Percentiles rank a stretch among this genome's conserved stretches.
Conservation (phyloP, 2,329 filamentous ascomycete species). For the Xylaria hypoxylon region DNA sequence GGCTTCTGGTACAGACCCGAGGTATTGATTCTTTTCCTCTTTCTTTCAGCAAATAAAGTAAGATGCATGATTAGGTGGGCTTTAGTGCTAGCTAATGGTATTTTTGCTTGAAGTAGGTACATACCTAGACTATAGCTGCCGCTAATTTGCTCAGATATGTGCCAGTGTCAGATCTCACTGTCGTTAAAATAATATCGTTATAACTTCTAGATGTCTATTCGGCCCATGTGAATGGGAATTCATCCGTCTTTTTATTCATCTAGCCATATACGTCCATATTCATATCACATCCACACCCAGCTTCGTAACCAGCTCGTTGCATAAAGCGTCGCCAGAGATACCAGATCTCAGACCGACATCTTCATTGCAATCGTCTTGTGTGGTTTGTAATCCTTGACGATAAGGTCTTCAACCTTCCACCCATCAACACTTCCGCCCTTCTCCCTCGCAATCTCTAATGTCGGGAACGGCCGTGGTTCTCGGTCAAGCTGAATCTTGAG, state of each 20-base stretch:
- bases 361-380: constrained; percentile 97
- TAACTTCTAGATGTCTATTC: not conserved
- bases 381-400: constrained; percentile 87
- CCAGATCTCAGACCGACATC: constrained; percentile 80
- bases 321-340: not conserved
- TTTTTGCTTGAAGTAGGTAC: not conserved
- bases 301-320: not conserved
- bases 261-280: constrained; percentile 9
- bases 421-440: constrained; percentile 84
- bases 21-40: too few relatives aligned
- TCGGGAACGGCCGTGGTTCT: constrained; percentile 84
- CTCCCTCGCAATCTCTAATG: constrained; percentile 76
- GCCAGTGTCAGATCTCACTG: not conserved
- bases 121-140: not conserved
- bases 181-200: not conserved
- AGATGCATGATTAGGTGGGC: not conserved
- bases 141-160: not conserved
- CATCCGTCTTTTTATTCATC: not conserved
- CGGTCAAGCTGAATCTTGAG: constrained; percentile 82
- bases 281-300: not conserved
- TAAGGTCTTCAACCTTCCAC: constrained; percentile 90
- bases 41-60: not conserved
- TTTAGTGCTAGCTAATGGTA: not conserved
- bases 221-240: not conserved
- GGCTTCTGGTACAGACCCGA: too few relatives aligned